Base-by-base conservation (phyloP, 495 filamentous ascomycete genomes). In the Bathelium albidoporum region DNA sequence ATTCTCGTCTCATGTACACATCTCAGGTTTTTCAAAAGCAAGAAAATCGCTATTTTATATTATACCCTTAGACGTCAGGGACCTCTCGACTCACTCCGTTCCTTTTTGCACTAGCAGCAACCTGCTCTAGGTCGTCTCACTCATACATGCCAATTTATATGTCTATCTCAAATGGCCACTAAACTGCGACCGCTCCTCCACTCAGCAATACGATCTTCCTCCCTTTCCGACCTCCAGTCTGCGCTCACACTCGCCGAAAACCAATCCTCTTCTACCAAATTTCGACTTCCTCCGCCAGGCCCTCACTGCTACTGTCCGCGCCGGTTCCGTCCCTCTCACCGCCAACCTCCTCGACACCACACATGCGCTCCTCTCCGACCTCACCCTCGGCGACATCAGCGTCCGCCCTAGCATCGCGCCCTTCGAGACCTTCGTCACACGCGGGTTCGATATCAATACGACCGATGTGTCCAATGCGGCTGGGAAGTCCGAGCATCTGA, bases 251-350 rank as follows among this genome's bases (percentile, higher is more conserved):
- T 7, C 20, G 44, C 44, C 44, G 44, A 49, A 49, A 49, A 14
- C 18, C 44, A 49, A 49, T 20, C 18, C 44, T 49, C 44, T 49
- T 22, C 44, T 49, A 49, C 44, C 44, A 10, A 49, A n/a, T n/a
- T 49, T 18, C 44, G 44, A 49, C 44, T 49, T 49, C 44, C 44
- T 49, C 44, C 44, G 44, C 44, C 44, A 49, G 20, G 44, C 44
- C 20, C 44, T 49, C 20, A 49, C 44, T 49, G 44, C 44, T 18
- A 49, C 44, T 49, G 44, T 49, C 44, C 44, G 44, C 44, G 44
- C 44, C 20, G 44, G 44, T 49, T 49, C 44, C 20, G 44, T 49
- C 44, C 44, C 44, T 49, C 44, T 49, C 20, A 49, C 44, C 18
- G 44, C 44, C 18, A 10, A 49, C 44, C 44, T 49, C 44, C 44